Percentiles rank a stretch among this genome's conserved stretches.
These are phyloP conservation scores for Ceratobasidium sp. DNA, from an alignment of 1,284 basidiomycete genomes.

Conservation along the genomic window DNA sequence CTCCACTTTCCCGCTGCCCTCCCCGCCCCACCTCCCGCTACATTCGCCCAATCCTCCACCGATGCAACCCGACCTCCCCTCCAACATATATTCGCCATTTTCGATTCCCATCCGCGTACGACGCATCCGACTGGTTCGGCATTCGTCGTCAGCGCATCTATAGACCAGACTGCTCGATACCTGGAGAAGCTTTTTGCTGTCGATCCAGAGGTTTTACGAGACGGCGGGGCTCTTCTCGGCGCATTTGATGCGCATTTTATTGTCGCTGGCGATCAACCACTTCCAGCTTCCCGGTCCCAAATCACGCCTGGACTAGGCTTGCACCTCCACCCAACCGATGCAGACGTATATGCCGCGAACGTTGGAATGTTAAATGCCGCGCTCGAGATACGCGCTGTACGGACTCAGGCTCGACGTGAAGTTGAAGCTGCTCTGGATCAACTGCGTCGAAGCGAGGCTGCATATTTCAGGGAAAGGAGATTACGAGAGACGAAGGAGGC, in stretches of 20 bases:
- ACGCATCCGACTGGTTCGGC: slow-evolving; percentile 69
- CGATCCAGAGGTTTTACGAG: no score
- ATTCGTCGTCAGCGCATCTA: slow-evolving; percentile 64
- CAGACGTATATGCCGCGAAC: slow-evolving; percentile 40
- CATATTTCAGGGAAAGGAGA: slow-evolving; percentile 35
- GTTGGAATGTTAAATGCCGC: slow-evolving; percentile 28
- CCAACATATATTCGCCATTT: slow-evolving; percentile 64
- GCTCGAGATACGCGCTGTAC: slow-evolving; percentile 12
- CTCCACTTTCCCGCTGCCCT: slow-evolving; percentile 63
- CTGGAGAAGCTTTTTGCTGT: slow-evolving; percentile 67
- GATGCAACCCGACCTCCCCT: neutral
- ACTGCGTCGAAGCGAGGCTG: slow-evolving; percentile 26
- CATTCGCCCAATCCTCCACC: no score
- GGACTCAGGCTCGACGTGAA: slow-evolving; percentile 2
- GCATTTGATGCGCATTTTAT: no score
- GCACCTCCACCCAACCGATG: no score
- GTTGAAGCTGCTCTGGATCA: slow-evolving; percentile 23
- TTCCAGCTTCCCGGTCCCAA: no score
- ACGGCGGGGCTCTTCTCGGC: no score
- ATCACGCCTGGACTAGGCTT: no score
- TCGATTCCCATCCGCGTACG: slow-evolving; percentile 74
- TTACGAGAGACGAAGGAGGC: slow-evolving; percentile 23
- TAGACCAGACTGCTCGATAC: slow-evolving; percentile 61
- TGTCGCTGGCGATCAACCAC: no score
- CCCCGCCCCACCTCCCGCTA: no score